Conservation (phyloP, 129 eudicot genomes). For the Gnaphalium uliginosum region DNA sequence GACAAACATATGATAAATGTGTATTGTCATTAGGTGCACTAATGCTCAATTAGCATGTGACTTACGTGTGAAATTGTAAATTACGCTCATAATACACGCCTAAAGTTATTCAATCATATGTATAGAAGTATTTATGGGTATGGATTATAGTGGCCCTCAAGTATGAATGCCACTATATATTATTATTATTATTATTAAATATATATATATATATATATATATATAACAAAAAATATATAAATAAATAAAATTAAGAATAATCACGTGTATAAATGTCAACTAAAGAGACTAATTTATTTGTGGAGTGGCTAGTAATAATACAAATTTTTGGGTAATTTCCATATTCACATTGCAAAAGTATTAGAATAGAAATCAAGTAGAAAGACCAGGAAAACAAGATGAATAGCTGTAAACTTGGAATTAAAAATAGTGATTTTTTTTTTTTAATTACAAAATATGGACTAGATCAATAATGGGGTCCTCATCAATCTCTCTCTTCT, state of each 20-base stretch:
- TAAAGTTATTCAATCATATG: not conserved
- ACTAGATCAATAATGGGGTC: conserved; percentile 12
- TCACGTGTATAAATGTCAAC: too few species aligned
- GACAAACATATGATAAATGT: too few species aligned
- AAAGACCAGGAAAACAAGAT: not conserved
- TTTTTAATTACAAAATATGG: not conserved
- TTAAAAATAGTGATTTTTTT: not conserved
- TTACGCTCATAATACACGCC: not conserved
- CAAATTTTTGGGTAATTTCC: not conserved
- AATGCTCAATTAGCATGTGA: not conserved
- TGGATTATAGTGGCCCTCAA: too few species aligned
- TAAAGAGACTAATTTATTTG: too few species aligned
- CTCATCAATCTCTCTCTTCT: not conserved
- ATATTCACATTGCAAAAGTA: too few species aligned
- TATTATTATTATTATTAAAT: too few species aligned
- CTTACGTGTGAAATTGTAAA: not conserved
- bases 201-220: too few species aligned
- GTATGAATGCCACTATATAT: too few species aligned
- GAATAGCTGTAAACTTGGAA: not conserved
- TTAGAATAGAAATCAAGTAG: not conserved
- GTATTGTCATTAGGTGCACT: not conserved
- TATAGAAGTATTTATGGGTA: not conserved
- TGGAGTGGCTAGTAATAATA: not conserved
- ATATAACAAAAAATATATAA: too few species aligned
- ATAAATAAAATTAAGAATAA: too few species aligned